phyloP scores from a whole-genome alignment of 306 rosid species.

The Malus sylvestris region DNA sequence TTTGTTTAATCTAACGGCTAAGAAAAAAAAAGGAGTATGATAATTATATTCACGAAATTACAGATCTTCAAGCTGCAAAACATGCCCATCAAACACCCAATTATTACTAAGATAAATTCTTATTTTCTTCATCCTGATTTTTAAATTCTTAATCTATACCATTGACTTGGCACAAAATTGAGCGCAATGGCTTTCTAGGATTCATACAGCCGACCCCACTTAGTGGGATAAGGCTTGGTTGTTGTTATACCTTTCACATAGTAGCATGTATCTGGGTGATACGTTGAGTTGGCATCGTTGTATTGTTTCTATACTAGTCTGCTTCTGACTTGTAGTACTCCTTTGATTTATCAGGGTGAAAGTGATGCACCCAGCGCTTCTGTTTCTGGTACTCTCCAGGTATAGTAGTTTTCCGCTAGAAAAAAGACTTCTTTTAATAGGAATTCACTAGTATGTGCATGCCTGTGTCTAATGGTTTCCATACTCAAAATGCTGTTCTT shows the following conservation, averaged over 20 bases:
- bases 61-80: no score
- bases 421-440: background rate
- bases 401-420: slow-evolving; percentile 18
- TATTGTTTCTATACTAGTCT: background rate
- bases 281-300: background rate
- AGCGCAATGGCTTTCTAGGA: no score
- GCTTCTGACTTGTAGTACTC: slow-evolving; percentile 12
- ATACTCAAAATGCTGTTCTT: slow-evolving; percentile 10
- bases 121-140: no score
- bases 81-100: no score
- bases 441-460: background rate
- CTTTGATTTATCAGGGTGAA: slow-evolving; percentile 55
- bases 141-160: no score
- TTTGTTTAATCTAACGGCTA: no score
- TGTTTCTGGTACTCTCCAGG: slow-evolving; percentile 84
- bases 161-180: no score
- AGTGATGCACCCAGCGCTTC: slow-evolving; percentile 70
- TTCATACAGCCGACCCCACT: no score
- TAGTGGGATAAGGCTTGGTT: background rate
- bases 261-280: background rate
- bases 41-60: no score
- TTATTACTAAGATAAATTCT: no score
- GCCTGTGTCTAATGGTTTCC: background rate
- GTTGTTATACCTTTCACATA: background rate
- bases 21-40: no score